These are phyloP conservation scores for Carex arenaria DNA, from an alignment of 202 grass and related monocot species.

Conservation along the genomic window DNA sequence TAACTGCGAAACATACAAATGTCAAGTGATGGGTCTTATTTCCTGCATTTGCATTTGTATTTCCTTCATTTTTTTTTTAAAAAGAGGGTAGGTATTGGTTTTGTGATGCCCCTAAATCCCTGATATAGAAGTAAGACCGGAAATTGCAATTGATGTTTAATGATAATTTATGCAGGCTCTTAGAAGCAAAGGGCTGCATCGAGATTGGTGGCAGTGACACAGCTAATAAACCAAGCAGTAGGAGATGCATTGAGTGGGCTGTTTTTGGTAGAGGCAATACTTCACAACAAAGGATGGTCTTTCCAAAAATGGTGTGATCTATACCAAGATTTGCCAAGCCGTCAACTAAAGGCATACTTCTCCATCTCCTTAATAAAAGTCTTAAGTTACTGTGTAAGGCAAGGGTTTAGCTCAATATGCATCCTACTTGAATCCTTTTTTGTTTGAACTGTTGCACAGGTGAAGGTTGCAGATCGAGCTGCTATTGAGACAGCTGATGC, in stretches of 20 bases:
- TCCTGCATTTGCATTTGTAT: no score
- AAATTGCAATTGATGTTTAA: conserved; percentile 8
- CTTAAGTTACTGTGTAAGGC: not conserved
- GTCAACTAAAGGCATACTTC: no score
- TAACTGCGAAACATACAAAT: not conserved
- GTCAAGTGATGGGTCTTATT: not conserved
- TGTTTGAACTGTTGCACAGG: conserved; percentile 34
- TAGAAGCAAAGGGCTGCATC: no score
- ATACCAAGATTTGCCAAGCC: no score
- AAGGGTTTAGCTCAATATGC: not conserved
- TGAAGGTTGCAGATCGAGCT: conserved; percentile 78
- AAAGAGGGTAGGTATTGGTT: not conserved
- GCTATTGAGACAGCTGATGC: conserved; percentile 54
- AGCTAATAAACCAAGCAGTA: no score
- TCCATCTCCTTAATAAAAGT: no score
- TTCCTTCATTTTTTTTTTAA: not conserved
- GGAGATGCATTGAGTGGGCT: no score
- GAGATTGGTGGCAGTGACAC: no score
- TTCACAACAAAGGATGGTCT: no score
- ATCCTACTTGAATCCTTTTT: not conserved
- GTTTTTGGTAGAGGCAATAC: no score
- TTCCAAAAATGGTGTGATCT: no score
- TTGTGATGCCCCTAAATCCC: not conserved
- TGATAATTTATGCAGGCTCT: conserved; percentile 31
- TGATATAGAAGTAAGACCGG: not conserved